These are phyloP conservation scores for Talaromyces marneffei DNA, from an alignment of 2,329 filamentous ascomycete species.

Conservation along the genomic window DNA sequence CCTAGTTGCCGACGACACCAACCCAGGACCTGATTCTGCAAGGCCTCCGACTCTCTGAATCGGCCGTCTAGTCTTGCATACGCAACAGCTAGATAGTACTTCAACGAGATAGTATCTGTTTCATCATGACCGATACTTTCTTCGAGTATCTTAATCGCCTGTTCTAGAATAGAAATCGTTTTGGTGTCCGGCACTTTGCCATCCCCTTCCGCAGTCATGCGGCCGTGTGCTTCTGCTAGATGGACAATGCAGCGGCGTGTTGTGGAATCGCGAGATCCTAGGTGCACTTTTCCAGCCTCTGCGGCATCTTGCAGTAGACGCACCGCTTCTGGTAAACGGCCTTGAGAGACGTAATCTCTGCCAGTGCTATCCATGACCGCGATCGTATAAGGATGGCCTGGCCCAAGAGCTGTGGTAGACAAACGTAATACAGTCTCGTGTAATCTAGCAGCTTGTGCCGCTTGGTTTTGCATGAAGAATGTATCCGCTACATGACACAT, in stretches of 20 bases:
- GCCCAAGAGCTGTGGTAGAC: conserved; percentile 13
- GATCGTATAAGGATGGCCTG: conserved; percentile 16
- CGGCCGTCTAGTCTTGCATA: conserved; percentile 14
- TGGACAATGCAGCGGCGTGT: conserved; percentile 16
- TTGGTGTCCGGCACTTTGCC: conserved; percentile 10
- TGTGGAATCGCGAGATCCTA: conserved; percentile 13
- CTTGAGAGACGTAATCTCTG: conserved; percentile 16
- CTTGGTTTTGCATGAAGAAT: conserved; percentile 10
- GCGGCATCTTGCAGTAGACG: conserved; percentile 16
- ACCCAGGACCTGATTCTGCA: conserved; percentile 11
- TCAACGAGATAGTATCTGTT: conserved; percentile 15
- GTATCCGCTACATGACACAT: conserved; percentile 15
- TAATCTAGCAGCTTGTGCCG: conserved; percentile 7
- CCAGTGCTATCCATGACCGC: conserved; percentile 16
- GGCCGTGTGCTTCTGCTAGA: conserved; percentile 15
- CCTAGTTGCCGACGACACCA: conserved; percentile 14
- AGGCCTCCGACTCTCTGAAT: conserved; percentile 10
- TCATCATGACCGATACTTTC: conserved; percentile 11
- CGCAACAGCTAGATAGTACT: conserved; percentile 15
- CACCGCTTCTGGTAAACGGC: conserved; percentile 12
- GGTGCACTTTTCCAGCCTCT: conserved; percentile 15
- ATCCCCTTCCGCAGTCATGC: conserved; percentile 14
- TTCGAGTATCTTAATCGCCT: conserved; percentile 13
- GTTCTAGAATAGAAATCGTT: conserved; percentile 10
- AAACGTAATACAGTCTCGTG: conserved; percentile 15